A percentile compares a stretch with the other conserved stretches of the same genome.
phyloP scores from a whole-genome alignment of 495 filamentous ascomycete species.

The Immersiella caudata region DNA sequence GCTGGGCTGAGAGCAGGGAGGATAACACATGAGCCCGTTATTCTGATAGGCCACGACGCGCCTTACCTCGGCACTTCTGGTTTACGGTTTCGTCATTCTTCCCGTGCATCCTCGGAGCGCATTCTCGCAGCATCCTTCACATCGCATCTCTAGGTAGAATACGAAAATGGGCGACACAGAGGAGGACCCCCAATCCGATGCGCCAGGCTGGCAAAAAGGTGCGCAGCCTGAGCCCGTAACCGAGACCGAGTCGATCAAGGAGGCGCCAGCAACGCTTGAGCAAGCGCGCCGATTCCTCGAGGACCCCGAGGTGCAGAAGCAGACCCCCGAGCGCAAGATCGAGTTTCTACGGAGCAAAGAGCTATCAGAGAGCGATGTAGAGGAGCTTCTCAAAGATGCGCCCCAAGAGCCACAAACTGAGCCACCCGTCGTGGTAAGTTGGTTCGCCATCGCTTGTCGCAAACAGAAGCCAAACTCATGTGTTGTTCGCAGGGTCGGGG shows the following conservation, averaged over 20 bases:
- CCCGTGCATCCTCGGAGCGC: background rate
- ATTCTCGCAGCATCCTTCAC: background rate
- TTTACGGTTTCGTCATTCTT: slow-evolving; percentile 3
- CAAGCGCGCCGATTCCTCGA: slow-evolving; percentile 80
- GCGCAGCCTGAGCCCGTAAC: slow-evolving; percentile 20
- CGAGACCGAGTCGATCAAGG: slow-evolving; percentile 25
- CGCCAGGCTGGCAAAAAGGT: slow-evolving; percentile 23
- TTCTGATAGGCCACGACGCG: slow-evolving; percentile 9
- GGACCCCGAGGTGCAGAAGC: slow-evolving; percentile 72
- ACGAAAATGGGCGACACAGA: slow-evolving; percentile 26
- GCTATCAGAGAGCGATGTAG: slow-evolving; percentile 66
- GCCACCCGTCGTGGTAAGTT: slow-evolving; percentile 24
- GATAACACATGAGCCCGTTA: background rate
- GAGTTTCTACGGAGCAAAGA: slow-evolving; percentile 83
- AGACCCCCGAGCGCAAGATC: slow-evolving; percentile 70
- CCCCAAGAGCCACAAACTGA: slow-evolving; percentile 36
- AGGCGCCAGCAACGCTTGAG: slow-evolving; percentile 56
- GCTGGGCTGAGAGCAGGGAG: slow-evolving; percentile 1
- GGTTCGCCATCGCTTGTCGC: background rate
- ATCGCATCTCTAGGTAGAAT: background rate
- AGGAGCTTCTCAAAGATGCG: slow-evolving; percentile 60
- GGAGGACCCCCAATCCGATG: slow-evolving; percentile 20
- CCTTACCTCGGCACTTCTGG: slow-evolving; percentile 22
- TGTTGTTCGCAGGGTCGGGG: background rate
- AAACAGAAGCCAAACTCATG: slow-evolving; percentile 9